Evolutionary conservation across 2,329 filamentous ascomycete species (phyloP), one percentile per base, ranked within the genome.

Genomic region (Fusarium sp.): DNA sequence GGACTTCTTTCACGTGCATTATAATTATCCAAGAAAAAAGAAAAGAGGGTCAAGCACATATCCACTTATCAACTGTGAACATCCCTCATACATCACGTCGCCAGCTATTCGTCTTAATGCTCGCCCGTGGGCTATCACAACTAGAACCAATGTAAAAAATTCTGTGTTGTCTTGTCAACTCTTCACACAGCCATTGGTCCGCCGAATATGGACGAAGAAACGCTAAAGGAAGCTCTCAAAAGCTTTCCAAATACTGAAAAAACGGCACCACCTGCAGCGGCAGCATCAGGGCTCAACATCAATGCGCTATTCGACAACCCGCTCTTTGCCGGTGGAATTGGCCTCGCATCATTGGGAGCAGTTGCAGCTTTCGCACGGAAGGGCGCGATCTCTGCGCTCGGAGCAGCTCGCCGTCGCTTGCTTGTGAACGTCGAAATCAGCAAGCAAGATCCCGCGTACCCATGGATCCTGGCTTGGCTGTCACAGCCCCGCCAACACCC

Each of bases 401-500:
- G 87, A 41, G 84, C 96, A 57, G 81, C 97, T 59, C 91, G 93
- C 48, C 90, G 91, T 52, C 92, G 95, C 47, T 88, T 99, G 81
- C 89, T 99, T 29, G 93, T 98, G 73, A 94, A 97, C 74, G 89
- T 99, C 74, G 96, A 99, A 80, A 97, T 99, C 79, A 95, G 92
- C 78, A 92, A 93, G 76, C 92, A 95, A 74, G 96, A 99, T 80
- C 89, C 93, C 42, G 94, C 95, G 3, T 99, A 98, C 77, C 90
- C 90, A 39, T 98, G 94, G 95, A 89, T 99, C 40, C 85, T 99
- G 11, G 90, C 94, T 68, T 99, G 96, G 94, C 91, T 99, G 77
- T 94, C 94, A 9, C 87, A 93, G 56, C 93, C 93, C 68, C 92
- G 94, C 50, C 85, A 89, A 54, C 79, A 83, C 75, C 82, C 74